A percentile compares a stretch with the other conserved stretches of the same genome.
Conservation (phyloP, 2,329 filamentous ascomycete genomes). For the Claviceps quebecensis region DNA sequence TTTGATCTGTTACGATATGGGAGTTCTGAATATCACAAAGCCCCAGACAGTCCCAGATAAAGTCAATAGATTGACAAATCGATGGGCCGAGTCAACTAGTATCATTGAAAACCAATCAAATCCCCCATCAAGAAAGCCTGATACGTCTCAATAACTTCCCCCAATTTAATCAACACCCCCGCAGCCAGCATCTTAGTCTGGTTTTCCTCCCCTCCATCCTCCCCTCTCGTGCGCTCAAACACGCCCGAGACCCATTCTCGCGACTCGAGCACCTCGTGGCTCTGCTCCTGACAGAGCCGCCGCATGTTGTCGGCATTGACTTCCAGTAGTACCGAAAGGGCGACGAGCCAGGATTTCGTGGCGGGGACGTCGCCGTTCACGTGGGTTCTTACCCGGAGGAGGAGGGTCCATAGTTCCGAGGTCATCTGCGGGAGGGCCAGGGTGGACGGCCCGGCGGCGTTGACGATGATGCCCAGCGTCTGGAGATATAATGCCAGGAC, state of each 20-base stretch:
- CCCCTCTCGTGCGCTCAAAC: conserved; percentile 47
- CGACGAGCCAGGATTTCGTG: conserved; percentile 62
- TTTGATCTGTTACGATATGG: too few relatives aligned
- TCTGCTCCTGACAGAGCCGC: conserved; percentile 58
- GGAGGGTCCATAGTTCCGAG: conserved; percentile 67
- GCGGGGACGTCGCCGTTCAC: conserved; percentile 50
- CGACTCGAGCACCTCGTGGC: conserved; percentile 69
- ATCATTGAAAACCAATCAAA: conserved; percentile 28
- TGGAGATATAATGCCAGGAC: conserved; percentile 71
- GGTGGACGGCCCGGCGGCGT: conserved; percentile 70
- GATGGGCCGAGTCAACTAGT: not conserved
- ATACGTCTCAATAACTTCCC: conserved; percentile 72
- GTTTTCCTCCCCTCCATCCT: conserved; percentile 53
- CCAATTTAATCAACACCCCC: conserved; percentile 60
- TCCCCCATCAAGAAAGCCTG: conserved; percentile 65
- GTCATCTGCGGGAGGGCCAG: conserved; percentile 68
- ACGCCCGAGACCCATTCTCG: conserved; percentile 72
- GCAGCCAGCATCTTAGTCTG: conserved; percentile 67
- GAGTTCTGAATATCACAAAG: too few relatives aligned
- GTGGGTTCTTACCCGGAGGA: conserved; percentile 52
- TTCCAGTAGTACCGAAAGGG: conserved; percentile 67
- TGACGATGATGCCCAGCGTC: conserved; percentile 69
- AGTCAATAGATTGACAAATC: too few relatives aligned
- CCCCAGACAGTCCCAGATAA: too few relatives aligned
- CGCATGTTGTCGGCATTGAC: conserved; percentile 62